Conservation (phyloP, 2,329 filamentous ascomycete genomes). For the Aureobasidium sp. region DNA sequence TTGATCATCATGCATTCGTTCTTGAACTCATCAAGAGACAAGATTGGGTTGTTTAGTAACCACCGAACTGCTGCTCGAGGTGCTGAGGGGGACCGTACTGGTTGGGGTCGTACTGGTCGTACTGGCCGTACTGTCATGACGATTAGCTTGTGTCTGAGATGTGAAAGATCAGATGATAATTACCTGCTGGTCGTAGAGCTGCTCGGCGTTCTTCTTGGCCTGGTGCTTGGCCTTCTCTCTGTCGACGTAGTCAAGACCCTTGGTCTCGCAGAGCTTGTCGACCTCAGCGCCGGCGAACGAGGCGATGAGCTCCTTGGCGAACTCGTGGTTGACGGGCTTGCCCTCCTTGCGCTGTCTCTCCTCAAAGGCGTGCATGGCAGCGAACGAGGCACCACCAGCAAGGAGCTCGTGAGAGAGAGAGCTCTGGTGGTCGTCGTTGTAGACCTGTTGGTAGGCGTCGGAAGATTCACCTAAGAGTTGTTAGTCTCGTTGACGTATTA, state of each 20-base stretch:
- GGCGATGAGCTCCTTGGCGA: constrained; percentile 71
- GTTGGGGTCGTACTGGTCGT: constrained; percentile 42
- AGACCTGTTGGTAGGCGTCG: constrained; percentile 49
- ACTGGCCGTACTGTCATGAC: constrained; percentile 18
- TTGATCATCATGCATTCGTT: constrained; percentile 7
- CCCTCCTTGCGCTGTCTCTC: constrained; percentile 64
- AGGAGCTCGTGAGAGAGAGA: constrained; percentile 66
- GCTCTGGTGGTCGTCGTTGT: constrained; percentile 50
- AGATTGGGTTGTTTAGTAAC: constrained; percentile 8
- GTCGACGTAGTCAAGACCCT: constrained; percentile 44
- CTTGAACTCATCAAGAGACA: not conserved
- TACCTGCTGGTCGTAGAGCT: constrained; percentile 42
- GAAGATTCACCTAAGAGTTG: constrained; percentile 42
- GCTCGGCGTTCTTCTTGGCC: constrained; percentile 37
- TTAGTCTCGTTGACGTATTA: not conserved
- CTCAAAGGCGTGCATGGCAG: constrained; percentile 73
- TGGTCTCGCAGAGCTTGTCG: constrained; percentile 62
- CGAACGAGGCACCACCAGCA: constrained; percentile 69
- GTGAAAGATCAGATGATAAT: constrained; percentile 16
- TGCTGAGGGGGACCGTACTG: constrained; percentile 31
- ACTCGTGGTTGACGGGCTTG: constrained; percentile 62
- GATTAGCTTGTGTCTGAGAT: not conserved
- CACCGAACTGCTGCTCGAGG: constrained; percentile 28
- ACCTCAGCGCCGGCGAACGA: constrained; percentile 67
- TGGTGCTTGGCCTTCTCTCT: constrained; percentile 41